Conservation (phyloP, 1,284 basidiomycete species). For the Apiotrichum siamense region DNA sequence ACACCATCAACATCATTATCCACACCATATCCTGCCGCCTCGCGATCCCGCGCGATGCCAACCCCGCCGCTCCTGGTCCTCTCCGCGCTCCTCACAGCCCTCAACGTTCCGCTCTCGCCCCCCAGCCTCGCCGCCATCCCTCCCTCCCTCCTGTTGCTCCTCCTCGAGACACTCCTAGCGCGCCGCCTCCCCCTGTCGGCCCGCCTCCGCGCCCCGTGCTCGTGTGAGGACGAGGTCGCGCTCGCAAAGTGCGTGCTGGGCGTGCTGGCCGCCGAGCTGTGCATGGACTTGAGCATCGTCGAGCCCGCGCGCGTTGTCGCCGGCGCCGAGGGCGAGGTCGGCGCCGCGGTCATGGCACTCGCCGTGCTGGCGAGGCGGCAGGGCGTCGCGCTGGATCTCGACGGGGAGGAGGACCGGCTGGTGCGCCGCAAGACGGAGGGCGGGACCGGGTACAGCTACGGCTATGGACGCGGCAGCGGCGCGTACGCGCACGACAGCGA, state of each 20-base stretch:
- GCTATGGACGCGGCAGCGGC: too few species aligned
- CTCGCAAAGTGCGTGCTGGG: constrained; percentile 31
- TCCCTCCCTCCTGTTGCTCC: constrained; percentile 28
- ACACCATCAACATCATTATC: neutral
- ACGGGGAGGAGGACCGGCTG: constrained; percentile 5
- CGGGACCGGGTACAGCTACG: too few species aligned
- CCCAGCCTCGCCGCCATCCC: constrained; percentile 17
- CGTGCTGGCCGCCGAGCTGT: constrained; percentile 25
- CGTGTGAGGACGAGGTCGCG: constrained; percentile 16
- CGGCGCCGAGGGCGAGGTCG: constrained; percentile 22
- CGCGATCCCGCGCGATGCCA: constrained; percentile 18
- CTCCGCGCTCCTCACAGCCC: constrained; percentile 17
- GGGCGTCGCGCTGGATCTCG: constrained; percentile 12
- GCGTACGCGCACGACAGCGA: neutral
- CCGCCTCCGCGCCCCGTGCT: constrained; percentile 11
- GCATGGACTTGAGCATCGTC: constrained; percentile 25
- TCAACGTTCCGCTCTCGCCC: constrained; percentile 22
- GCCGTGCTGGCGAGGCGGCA: constrained; percentile 25
- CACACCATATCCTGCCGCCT: neutral
- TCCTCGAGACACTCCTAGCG: constrained; percentile 21
- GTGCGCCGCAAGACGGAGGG: too few species aligned
- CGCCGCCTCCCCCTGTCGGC: constrained; percentile 15
- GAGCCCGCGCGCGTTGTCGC: constrained; percentile 18
- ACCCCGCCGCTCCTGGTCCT: constrained; percentile 25
- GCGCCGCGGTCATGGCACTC: constrained; percentile 28